Conservation (phyloP, 1,284 basidiomycete genomes). For the Ganoderma meredithae region DNA sequence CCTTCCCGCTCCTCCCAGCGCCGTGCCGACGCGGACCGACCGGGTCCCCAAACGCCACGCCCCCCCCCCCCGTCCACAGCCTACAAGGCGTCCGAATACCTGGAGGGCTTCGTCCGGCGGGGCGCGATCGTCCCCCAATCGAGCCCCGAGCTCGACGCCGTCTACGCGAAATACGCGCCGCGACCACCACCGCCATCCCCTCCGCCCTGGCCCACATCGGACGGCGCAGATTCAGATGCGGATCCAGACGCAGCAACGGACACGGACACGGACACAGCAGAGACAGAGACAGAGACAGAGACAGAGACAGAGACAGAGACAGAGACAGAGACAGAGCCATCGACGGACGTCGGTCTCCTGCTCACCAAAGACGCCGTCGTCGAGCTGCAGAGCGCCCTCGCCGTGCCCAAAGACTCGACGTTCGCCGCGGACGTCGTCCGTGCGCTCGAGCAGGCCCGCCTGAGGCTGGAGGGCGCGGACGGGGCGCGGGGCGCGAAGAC, state of each 20-base stretch:
- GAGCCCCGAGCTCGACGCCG: constrained; percentile 59
- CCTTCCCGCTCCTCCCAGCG: constrained; percentile 2
- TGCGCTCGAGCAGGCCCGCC: constrained; percentile 65
- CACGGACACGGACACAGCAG: neutral
- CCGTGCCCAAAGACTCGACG: constrained; percentile 49
- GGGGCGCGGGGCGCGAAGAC: neutral
- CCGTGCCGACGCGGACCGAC: no score
- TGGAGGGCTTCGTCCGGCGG: constrained; percentile 63
- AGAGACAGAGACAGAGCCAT: no score
- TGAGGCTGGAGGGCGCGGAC: constrained; percentile 33
- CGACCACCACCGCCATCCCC: constrained; percentile 30
- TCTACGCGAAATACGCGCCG: constrained; percentile 56
- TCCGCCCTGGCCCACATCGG: no score
- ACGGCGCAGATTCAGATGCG: no score
- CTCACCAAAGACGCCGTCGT: constrained; percentile 64
- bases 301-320: no score
- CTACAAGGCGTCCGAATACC: constrained; percentile 75
- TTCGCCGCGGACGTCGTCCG: constrained; percentile 63
- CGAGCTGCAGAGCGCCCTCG: constrained; percentile 54
- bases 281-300: no score
- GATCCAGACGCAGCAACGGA: neutral
- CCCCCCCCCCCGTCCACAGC: constrained; percentile 49
- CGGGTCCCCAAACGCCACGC: neutral
- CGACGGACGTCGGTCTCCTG: constrained; percentile 43
- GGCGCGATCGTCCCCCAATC: constrained; percentile 62